phyloP scores from a whole-genome alignment of 106 monocot species.

The Dioscorea dumetorum region DNA sequence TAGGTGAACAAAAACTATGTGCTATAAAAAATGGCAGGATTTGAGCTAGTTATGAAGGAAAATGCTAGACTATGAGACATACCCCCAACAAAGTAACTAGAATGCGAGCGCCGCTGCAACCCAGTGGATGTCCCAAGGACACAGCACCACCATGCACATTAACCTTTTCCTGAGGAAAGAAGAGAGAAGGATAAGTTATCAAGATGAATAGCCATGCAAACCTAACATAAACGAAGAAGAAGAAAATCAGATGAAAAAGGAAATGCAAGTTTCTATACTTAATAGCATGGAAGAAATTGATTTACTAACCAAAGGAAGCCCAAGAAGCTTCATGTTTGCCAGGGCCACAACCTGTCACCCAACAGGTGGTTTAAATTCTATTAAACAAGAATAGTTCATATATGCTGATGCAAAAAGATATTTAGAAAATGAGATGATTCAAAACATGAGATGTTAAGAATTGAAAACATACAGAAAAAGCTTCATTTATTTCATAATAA shows the following conservation, averaged over 20 bases:
- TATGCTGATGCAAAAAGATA: neutral
- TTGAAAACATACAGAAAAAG: slow-evolving; percentile 70
- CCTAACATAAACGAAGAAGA: no score
- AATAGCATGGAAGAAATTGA: neutral
- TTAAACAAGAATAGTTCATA: neutral
- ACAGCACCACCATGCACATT: slow-evolving; percentile 98
- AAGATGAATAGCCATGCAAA: no score
- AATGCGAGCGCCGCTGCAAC: slow-evolving; percentile 97
- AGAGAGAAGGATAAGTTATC: neutral
- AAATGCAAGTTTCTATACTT: neutral
- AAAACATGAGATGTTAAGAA: no score
- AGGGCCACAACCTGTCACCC: slow-evolving; percentile 82
- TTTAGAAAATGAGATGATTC: no score
- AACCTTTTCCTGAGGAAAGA: slow-evolving; percentile 64
- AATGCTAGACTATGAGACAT: slow-evolving; percentile 6
- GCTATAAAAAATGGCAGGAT: no score
- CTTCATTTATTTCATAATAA: slow-evolving; percentile 99
- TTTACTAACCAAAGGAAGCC: slow-evolving; percentile 64
- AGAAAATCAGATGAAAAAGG: no score
- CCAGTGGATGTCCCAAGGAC: slow-evolving; percentile 91
- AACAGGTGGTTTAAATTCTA: slow-evolving; percentile 3
- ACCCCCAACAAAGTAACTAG: slow-evolving; percentile 93
- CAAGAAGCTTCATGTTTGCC: slow-evolving; percentile 96
- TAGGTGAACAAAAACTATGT: no score
- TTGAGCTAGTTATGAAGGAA: no score